Conservation (phyloP, 768 basidiomycete genomes). For the Leucocoprinus sp. region DNA sequence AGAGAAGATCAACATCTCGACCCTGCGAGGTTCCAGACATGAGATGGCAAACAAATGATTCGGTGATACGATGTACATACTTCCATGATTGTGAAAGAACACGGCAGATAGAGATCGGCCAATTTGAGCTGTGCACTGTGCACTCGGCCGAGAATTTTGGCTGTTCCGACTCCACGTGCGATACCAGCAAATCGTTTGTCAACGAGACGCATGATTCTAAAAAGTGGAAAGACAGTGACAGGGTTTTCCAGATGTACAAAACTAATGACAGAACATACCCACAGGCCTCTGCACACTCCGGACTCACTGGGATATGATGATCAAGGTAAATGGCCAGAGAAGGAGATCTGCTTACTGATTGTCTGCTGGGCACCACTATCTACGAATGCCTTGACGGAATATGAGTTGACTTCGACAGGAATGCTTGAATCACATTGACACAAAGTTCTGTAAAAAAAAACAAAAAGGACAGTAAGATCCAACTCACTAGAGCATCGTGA, state of each 20-base stretch:
- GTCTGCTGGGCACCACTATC: constrained; percentile 97
- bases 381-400: constrained; percentile 91
- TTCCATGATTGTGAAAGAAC: constrained; percentile 95
- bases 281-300: constrained; percentile 85
- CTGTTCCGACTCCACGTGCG: constrained; percentile 90
- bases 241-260: not conserved
- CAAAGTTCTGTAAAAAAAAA: not conserved
- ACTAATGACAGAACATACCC: constrained; percentile 44
- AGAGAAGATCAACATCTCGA: constrained; percentile 86
- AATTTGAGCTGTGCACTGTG: constrained; percentile 92
- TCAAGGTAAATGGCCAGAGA: not conserved
- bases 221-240: not conserved
- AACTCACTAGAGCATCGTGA: constrained; percentile 92
- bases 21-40: constrained; percentile 39
- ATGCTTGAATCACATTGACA: constrained; percentile 42
- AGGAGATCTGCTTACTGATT: constrained; percentile 59
- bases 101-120: constrained; percentile 75
- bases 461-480: not conserved
- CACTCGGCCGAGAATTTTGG: constrained; percentile 87
- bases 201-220: constrained; percentile 85
- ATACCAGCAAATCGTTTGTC: constrained; percentile 85
- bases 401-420: constrained; percentile 85
- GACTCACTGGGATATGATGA: constrained; percentile 55
- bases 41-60: not conserved
- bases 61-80: constrained; percentile 26